Conservation (phyloP, 2,329 filamentous ascomycete species). For the Tolypocladium endophyticum region DNA sequence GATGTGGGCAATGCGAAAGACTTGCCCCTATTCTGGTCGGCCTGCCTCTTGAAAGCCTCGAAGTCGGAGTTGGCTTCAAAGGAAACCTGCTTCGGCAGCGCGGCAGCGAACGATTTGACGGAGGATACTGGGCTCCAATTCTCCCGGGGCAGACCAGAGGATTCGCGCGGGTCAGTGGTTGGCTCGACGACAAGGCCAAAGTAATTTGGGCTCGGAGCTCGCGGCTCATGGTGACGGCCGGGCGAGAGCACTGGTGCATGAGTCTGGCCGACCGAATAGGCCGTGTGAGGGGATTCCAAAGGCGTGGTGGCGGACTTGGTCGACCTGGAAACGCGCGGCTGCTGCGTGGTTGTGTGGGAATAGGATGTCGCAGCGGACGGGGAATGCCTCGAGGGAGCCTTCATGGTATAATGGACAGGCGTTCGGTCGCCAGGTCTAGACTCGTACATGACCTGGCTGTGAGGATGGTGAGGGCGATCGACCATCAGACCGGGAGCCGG, state of each 20-base stretch:
- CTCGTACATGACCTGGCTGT: slow-evolving; percentile 17
- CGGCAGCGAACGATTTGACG: slow-evolving; percentile 57
- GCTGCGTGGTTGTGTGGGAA: slow-evolving; percentile 27
- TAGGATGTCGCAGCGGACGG: slow-evolving; percentile 20
- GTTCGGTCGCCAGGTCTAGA: slow-evolving; percentile 23
- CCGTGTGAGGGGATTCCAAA: slow-evolving; percentile 37
- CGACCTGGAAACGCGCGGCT: slow-evolving; percentile 26
- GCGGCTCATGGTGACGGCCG: slow-evolving; percentile 22
- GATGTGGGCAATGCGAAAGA: slow-evolving; percentile 34
- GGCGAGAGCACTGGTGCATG: slow-evolving; percentile 42
- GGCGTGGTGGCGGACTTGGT: slow-evolving; percentile 41
- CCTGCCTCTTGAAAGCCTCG: slow-evolving; percentile 65
- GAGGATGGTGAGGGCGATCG: background rate
- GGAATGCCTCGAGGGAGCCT: slow-evolving; percentile 28
- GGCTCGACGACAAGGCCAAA: slow-evolving; percentile 66
- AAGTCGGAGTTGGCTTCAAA: slow-evolving; percentile 73
- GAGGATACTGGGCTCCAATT: slow-evolving; percentile 69
- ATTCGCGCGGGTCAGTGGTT: slow-evolving; percentile 49
- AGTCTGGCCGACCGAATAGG: slow-evolving; percentile 44
- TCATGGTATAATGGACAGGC: slow-evolving; percentile 34
- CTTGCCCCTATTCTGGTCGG: slow-evolving; percentile 49
- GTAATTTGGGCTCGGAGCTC: slow-evolving; percentile 68
- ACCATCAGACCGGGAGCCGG: background rate
- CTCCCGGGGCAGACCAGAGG: slow-evolving; percentile 50
- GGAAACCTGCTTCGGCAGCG: slow-evolving; percentile 58